Evolutionary conservation across 1,284 basidiomycete genomes (phyloP).

Genomic region (Cerioporus squamosus): DNA sequence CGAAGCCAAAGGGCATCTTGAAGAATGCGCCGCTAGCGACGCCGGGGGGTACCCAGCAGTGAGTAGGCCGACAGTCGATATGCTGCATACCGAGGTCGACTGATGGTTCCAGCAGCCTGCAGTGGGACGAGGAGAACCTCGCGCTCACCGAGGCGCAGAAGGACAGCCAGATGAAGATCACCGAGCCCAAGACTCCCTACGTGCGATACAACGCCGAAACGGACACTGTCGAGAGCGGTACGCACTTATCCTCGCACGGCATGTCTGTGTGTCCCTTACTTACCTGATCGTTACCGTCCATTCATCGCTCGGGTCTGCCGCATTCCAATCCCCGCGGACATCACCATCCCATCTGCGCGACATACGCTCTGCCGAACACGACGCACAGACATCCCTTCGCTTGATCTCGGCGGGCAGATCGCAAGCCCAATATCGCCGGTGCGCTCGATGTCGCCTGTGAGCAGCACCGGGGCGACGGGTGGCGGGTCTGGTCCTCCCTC

Average conservation of each 20-base stretch:
- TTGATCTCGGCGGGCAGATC: constrained; percentile 51
- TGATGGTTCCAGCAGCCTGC: constrained; percentile 51
- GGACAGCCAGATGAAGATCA: constrained; percentile 96
- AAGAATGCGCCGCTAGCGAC: constrained; percentile 71
- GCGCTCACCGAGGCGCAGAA: constrained; percentile 90
- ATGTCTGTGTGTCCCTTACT: neutral
- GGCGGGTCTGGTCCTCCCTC: constrained; percentile 71
- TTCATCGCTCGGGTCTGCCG: neutral
- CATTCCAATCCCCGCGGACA: neutral
- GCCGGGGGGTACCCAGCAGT: constrained; percentile 48
- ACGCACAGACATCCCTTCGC: constrained; percentile 65
- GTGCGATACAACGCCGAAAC: constrained; percentile 89
- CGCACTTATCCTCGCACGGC: constrained; percentile 27
- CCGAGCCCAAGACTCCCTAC: constrained; percentile 95
- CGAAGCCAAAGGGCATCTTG: constrained; percentile 83
- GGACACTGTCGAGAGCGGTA: constrained; percentile 80
- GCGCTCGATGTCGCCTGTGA: constrained; percentile 33
- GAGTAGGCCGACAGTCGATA: constrained; percentile 13
- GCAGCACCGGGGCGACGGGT: constrained; percentile 39
- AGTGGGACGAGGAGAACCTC: constrained; percentile 94
- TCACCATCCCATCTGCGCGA: neutral
- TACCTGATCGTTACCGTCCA: neutral
- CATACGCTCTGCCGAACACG: constrained; percentile 3
- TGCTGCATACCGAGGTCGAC: neutral
- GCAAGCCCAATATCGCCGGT: constrained; percentile 32